phyloP scores from a whole-genome alignment of 176 grass and related monocot genomes.

The Ensete ventricosum region DNA sequence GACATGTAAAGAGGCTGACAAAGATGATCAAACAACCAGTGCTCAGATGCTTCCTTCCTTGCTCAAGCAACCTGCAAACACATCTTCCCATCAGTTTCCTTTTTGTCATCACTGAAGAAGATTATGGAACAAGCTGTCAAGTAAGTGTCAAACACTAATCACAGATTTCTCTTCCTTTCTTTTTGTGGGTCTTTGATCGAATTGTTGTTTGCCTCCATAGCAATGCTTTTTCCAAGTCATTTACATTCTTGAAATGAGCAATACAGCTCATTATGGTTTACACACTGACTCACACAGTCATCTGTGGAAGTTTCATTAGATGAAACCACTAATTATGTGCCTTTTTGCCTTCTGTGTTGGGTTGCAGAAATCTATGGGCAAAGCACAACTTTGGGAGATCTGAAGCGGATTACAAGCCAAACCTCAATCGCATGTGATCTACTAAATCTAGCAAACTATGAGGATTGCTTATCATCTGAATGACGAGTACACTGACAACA shows the following conservation, averaged over 20 bases:
- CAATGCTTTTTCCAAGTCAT: not conserved
- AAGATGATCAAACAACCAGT: slow-evolving; percentile 2
- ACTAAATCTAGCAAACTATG: not conserved
- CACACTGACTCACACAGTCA: not conserved
- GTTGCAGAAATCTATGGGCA: not conserved
- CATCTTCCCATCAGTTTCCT: not conserved
- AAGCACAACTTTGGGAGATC: not conserved
- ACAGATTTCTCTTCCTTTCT: too few species aligned
- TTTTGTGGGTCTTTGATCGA: not conserved
- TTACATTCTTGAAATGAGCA: slow-evolving; percentile 7
- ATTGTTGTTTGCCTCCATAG: not conserved
- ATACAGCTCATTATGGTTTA: not conserved
- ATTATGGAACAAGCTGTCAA: too few species aligned
- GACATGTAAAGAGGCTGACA: not conserved
- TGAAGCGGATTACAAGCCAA: not conserved
- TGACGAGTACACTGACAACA: too few species aligned
- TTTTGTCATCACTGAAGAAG: not conserved
- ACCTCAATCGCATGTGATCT: not conserved
- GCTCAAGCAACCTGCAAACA: not conserved
- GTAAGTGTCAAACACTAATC: too few species aligned
- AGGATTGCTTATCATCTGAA: not conserved
- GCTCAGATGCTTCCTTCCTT: not conserved
- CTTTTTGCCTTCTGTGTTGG: not conserved
- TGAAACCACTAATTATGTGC: not conserved
- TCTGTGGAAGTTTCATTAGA: not conserved